Conservation (phyloP, 176 grass and related monocot genomes). For the Elymus sibiricus region DNA sequence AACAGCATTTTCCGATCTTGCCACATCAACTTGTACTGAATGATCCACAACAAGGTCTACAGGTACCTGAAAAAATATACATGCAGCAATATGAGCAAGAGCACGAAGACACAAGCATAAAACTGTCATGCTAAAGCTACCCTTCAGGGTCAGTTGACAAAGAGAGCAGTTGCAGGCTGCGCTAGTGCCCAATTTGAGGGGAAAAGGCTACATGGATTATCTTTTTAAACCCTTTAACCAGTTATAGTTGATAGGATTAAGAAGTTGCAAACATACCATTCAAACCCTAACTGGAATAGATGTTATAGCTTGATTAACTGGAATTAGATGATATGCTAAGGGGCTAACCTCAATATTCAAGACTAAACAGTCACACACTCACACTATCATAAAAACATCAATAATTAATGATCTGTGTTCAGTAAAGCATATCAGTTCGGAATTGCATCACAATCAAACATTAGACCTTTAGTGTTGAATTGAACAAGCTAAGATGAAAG, state of each 20-base stretch:
- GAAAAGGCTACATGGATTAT: background rate
- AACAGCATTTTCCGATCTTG: conserved; percentile 85
- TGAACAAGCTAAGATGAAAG: background rate
- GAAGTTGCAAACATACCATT: background rate
- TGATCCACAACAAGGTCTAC: conserved; percentile 98
- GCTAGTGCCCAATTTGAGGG: background rate
- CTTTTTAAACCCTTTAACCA: background rate
- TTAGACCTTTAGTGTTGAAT: background rate
- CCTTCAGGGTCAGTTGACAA: background rate
- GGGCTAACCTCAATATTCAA: background rate
- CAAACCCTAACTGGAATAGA: background rate
- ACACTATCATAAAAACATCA: background rate
- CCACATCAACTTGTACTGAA: conserved; percentile 96
- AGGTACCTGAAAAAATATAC: conserved; percentile 60
- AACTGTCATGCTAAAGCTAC: background rate
- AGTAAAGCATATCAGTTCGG: background rate
- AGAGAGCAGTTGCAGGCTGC: background rate
- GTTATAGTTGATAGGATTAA: background rate
- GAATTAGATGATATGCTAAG: background rate
- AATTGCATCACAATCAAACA: background rate
- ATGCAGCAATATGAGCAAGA: conserved; percentile 8
- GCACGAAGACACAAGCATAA: background rate
- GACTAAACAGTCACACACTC: background rate
- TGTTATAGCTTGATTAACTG: background rate
- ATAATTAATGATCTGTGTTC: background rate